Percentiles rank a stretch among this genome's conserved stretches.
phyloP scores from a whole-genome alignment of 2,329 filamentous ascomycete species.

The Penicillium polonicum region DNA sequence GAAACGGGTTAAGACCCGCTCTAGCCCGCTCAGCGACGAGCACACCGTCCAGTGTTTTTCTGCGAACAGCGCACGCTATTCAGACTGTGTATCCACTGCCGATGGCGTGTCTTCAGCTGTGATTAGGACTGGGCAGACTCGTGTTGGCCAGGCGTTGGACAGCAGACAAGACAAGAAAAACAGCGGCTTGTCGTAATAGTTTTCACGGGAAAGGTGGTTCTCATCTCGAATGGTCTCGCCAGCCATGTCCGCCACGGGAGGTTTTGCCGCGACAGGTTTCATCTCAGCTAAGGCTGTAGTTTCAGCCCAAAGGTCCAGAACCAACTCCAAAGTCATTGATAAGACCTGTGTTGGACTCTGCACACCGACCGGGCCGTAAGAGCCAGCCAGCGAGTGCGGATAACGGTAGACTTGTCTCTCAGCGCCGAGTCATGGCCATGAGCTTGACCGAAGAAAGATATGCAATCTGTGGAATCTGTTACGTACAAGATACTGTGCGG shows the following conservation, averaged over 20 bases:
- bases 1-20: background rate
- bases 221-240: background rate
- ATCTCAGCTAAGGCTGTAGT: background rate
- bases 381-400: background rate
- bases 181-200: background rate
- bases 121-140: background rate
- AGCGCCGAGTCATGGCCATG: background rate
- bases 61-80: background rate
- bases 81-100: background rate
- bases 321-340: background rate
- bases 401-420: background rate
- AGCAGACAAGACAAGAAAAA: background rate
- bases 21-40: background rate
- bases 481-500: constrained; percentile 11
- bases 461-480: constrained; percentile 1
- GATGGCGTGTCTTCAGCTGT: background rate
- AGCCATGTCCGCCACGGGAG: background rate
- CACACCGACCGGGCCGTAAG: background rate
- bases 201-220: background rate
- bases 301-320: background rate
- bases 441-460: background rate
- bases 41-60: background rate
- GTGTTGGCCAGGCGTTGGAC: background rate
- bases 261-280: background rate
- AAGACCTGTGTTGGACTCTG: background rate